These are phyloP conservation scores for Gracilaria gracilis DNA, from an alignment of 23 red algal genomes.

Conservation along the genomic window DNA sequence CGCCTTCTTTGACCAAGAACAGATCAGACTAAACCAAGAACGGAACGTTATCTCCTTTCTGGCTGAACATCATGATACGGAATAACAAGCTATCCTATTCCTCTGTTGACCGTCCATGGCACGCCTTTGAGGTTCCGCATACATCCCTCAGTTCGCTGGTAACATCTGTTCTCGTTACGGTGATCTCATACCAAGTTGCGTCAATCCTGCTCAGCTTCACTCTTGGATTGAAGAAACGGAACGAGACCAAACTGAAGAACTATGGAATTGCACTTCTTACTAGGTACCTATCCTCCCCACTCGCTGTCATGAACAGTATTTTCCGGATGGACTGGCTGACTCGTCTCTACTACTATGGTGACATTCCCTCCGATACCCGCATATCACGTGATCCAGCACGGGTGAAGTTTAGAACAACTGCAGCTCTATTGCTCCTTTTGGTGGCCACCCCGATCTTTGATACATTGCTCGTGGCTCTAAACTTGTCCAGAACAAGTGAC, in stretches of 20 bases:
- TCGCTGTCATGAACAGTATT: constrained; percentile 34
- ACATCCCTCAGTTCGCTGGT: constrained; percentile 21
- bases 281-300: constrained; percentile 31
- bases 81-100: constrained; percentile 16
- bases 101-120: constrained; percentile 3
- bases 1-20: background rate
- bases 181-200: constrained; percentile 27
- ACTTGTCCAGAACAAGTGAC: constrained; percentile 7
- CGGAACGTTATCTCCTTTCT: background rate
- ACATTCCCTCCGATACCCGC: constrained; percentile 10
- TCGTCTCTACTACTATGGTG: constrained; percentile 13
- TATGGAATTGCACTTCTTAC: constrained; percentile 29
- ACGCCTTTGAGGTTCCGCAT: constrained; percentile 10
- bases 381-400: constrained; percentile 23
- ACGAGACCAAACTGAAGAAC: constrained; percentile 23
- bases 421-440: constrained; percentile 19
- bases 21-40: background rate
- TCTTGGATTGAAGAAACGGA: constrained; percentile 6
- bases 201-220: constrained; percentile 8
- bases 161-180: constrained; percentile 25
- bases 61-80: background rate
- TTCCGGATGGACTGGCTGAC: constrained; percentile 10
- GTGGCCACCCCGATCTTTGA: constrained; percentile 2
- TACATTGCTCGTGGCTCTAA: constrained; percentile 12
- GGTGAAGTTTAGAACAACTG: constrained; percentile 17